Evolutionary conservation across 371 early-diverging fungal genomes (phyloP).

Genomic region (Actinomortierella wolfii): DNA sequence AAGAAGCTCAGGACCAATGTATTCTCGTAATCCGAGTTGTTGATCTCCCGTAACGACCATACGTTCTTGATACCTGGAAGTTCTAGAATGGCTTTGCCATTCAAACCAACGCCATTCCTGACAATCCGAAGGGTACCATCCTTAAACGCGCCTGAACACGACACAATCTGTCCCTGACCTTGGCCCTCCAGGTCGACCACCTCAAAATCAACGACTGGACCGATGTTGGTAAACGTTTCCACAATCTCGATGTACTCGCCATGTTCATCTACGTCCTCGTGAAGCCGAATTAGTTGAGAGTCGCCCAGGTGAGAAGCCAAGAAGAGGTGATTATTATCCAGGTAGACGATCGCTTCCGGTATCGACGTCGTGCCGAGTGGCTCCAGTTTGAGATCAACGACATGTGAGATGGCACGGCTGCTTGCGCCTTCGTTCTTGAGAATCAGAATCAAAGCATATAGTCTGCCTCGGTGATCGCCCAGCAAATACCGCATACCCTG

Average conservation of each 20-base stretch:
- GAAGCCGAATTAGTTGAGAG: conserved; percentile 69
- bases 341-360: conserved; percentile 70
- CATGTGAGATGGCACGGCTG: conserved; percentile 6
- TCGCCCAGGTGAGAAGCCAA: conserved; percentile 87
- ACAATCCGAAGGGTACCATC: conserved; percentile 82
- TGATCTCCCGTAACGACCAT: conserved; percentile 65
- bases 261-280: conserved; percentile 31
- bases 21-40: conserved; percentile 17
- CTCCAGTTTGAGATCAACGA: conserved; percentile 48
- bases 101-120: conserved; percentile 87
- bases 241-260: conserved; percentile 55
- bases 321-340: conserved; percentile 70
- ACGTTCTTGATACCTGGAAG: conserved; percentile 68
- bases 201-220: conserved; percentile 87
- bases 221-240: conserved; percentile 76
- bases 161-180: conserved; percentile 80
- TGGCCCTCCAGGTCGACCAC: conserved; percentile 82
- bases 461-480: conserved; percentile 74
- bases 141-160: conserved; percentile 83
- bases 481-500: conserved; percentile 61
- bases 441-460: conserved; percentile 65
- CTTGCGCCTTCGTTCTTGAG: conserved; percentile 14
- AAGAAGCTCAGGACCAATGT: conserved; percentile 51
- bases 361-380: conserved; percentile 60
- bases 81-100: conserved; percentile 59